Percentiles rank a stretch among this genome's conserved stretches.
phyloP scores from a whole-genome alignment of 129 eudicot species.

The Helichrysum umbraculigerum region DNA sequence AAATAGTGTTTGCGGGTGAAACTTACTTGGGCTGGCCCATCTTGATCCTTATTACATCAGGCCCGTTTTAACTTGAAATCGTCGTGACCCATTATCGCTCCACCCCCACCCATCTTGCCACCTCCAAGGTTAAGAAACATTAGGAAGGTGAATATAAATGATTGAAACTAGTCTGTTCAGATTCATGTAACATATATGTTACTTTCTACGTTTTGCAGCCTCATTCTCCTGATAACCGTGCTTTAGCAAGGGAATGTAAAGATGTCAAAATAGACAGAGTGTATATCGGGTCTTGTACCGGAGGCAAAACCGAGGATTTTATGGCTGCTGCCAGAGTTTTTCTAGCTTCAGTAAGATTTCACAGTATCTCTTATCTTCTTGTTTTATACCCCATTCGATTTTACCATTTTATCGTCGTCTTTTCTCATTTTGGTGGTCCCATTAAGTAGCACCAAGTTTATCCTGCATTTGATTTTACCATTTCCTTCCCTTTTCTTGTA shows the following conservation, averaged over 20 bases:
- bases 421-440: slow-evolving; percentile 2
- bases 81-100: background rate
- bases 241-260: slow-evolving; percentile 93
- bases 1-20: background rate
- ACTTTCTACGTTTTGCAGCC: slow-evolving; percentile 54
- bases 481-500: slow-evolving; percentile 1
- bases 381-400: background rate
- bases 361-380: slow-evolving; percentile 16
- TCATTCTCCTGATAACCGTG: slow-evolving; percentile 98
- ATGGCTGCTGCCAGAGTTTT: slow-evolving; percentile 93
- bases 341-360: slow-evolving; percentile 67
- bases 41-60: background rate
- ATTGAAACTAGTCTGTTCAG: background rate
- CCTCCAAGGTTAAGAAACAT: background rate
- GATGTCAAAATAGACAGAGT: slow-evolving; percentile 97
- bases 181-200: slow-evolving; percentile 6
- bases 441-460: background rate
- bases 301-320: slow-evolving; percentile 96
- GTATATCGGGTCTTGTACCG: slow-evolving; percentile 97
- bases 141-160: background rate
- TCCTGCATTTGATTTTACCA: slow-evolving; percentile 1
- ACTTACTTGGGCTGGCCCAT: background rate
- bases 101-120: background rate
- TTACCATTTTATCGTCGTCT: slow-evolving; percentile 3
- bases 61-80: background rate